Conservation (phyloP, 805 yeast genomes). For the Lipomyces yamanashiensis region DNA sequence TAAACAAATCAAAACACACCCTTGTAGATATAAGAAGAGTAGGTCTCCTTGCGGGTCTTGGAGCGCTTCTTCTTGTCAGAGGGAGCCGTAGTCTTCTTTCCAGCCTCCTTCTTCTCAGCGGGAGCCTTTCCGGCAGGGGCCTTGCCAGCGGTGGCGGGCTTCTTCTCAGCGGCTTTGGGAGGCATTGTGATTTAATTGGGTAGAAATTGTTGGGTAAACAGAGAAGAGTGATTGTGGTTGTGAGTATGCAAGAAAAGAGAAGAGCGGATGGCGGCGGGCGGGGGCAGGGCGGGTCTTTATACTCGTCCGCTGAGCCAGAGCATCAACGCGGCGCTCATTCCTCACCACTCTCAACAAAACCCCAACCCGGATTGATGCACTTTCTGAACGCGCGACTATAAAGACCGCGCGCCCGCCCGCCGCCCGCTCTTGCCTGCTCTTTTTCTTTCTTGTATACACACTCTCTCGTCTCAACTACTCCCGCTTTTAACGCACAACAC, state of each 20-base stretch:
- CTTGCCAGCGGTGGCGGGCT: constrained; percentile 56
- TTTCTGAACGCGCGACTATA: constrained; percentile 22
- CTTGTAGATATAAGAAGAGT: constrained; percentile 97
- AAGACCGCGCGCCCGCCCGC: constrained; percentile 31
- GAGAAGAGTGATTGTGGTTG: neutral
- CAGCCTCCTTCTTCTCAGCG: constrained; percentile 90
- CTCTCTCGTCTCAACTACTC: neutral
- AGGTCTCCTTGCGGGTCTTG: constrained; percentile 96
- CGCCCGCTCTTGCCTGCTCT: constrained; percentile 12
- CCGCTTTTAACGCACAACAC: constrained; percentile 4
- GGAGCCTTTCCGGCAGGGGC: constrained; percentile 93
- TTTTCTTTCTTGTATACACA: neutral
- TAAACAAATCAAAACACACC: constrained; percentile 25
- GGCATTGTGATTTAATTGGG: constrained; percentile 45
- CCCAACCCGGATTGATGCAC: constrained; percentile 27
- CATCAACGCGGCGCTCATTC: constrained; percentile 25
- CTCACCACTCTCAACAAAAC: neutral
- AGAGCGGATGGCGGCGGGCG: constrained; percentile 20
- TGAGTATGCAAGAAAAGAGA: constrained; percentile 2
- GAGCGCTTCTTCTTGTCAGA: constrained; percentile 87
- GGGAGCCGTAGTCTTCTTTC: constrained; percentile 82
- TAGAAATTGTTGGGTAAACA: neutral
- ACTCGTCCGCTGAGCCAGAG: constrained; percentile 18
- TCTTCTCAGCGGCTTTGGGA: constrained; percentile 62
- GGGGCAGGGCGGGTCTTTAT: constrained; percentile 29